These are phyloP conservation scores for Neonothopanus nambi DNA, from an alignment of 1,284 basidiomycete genomes.

Conservation along the genomic window DNA sequence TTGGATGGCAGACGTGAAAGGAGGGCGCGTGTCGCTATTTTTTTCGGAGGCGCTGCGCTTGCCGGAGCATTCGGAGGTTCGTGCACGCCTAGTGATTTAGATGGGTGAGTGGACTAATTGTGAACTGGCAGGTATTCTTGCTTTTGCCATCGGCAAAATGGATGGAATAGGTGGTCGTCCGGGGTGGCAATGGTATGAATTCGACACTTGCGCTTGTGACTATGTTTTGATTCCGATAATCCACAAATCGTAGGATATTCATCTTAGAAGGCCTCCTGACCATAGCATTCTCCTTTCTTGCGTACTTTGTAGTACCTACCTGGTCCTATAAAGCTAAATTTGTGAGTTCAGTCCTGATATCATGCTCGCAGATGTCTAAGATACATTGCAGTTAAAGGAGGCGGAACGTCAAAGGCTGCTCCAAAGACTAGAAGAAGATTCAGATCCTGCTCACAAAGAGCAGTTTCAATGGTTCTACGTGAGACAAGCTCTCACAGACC, in stretches of 20 bases:
- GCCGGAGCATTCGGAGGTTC: conserved; percentile 60
- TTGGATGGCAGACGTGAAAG: conserved; percentile 45
- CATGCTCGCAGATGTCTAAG: background rate
- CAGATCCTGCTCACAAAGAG: conserved; percentile 52
- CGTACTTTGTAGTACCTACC: conserved; percentile 58
- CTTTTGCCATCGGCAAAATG: conserved; percentile 59
- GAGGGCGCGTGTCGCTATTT: conserved; percentile 60
- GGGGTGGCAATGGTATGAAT: conserved; percentile 56
- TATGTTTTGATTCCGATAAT: background rate
- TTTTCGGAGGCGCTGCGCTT: conserved; percentile 59
- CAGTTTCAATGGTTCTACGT: conserved; percentile 53
- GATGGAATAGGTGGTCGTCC: conserved; percentile 53
- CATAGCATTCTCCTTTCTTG: conserved; percentile 43
- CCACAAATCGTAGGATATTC: conserved; percentile 57
- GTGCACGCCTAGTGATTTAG: conserved; percentile 1
- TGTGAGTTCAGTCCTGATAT: conserved; percentile 31
- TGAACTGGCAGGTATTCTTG: conserved; percentile 45
- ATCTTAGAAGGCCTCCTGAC: conserved; percentile 62
- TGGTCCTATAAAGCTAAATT: conserved; percentile 60
- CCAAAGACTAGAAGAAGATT: conserved; percentile 49
- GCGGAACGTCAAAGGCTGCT: conserved; percentile 49
- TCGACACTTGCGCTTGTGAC: background rate
- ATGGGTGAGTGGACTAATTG: conserved; percentile 2
- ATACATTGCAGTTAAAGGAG: conserved; percentile 41
- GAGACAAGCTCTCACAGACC: conserved; percentile 55